A percentile compares a stretch with the other conserved stretches of the same genome.
phyloP scores from a whole-genome alignment of 2,329 filamentous ascomycete genomes.

The Colletotrichum cuscutae region DNA sequence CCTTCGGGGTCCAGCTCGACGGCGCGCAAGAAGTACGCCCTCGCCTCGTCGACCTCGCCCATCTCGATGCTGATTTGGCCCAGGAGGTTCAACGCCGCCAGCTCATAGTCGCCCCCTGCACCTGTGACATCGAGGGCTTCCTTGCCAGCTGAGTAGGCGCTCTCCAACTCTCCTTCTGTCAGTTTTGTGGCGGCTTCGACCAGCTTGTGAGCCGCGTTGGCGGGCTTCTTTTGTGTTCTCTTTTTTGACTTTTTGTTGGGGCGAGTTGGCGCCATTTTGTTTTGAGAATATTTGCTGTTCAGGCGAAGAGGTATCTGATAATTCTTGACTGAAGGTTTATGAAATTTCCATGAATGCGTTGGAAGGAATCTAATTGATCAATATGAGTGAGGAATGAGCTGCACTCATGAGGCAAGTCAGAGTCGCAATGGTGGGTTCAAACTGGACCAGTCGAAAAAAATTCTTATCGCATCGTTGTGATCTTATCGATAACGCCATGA shows the following conservation, averaged over 20 bases:
- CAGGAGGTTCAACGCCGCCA: slow-evolving; percentile 78
- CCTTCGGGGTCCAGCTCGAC: slow-evolving; percentile 83
- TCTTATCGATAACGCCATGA: slow-evolving; percentile 32
- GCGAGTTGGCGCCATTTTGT: slow-evolving; percentile 53
- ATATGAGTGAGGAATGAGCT: slow-evolving; percentile 13
- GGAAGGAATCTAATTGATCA: background rate
- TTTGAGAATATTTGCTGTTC: background rate
- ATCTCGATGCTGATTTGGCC: slow-evolving; percentile 86
- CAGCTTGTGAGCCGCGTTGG: slow-evolving; percentile 43
- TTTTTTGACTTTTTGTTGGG: slow-evolving; percentile 50
- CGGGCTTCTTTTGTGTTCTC: slow-evolving; percentile 41
- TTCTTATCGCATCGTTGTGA: slow-evolving; percentile 25
- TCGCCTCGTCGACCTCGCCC: slow-evolving; percentile 82
- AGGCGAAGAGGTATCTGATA: background rate
- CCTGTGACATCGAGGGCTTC: slow-evolving; percentile 56
- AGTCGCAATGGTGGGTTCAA: slow-evolving; percentile 11
- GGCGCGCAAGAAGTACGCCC: slow-evolving; percentile 77
- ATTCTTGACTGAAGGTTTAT: background rate
- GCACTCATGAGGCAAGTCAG: background rate
- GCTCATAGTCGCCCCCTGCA: slow-evolving; percentile 59
- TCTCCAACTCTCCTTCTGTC: slow-evolving; percentile 53
- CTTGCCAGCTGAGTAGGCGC: slow-evolving; percentile 51
- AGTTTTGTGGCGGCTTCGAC: slow-evolving; percentile 54
- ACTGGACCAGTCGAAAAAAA: slow-evolving; percentile 20
- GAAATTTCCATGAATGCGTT: background rate